Conservation (phyloP, 2,329 filamentous ascomycete species). For the Pseudonectria buxi region DNA sequence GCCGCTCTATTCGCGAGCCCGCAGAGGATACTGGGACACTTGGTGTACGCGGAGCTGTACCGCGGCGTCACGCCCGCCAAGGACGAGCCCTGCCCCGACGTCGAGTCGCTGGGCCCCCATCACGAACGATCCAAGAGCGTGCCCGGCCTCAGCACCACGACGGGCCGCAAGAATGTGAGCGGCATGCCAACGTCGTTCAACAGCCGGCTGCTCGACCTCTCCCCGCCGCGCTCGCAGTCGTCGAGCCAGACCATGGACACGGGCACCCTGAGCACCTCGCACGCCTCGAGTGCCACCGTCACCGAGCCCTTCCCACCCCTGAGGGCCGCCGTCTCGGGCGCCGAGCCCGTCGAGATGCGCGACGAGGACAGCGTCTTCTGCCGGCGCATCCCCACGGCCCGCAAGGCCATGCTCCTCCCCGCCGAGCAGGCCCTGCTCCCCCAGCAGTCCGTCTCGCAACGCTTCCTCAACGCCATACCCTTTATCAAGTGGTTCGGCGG, state of each 20-base stretch:
- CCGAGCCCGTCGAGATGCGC: constrained; percentile 24
- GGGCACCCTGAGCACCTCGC: constrained; percentile 40
- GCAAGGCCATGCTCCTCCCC: constrained; percentile 57
- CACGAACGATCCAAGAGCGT: constrained; percentile 30
- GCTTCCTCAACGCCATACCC: constrained; percentile 58
- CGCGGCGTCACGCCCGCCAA: constrained; percentile 55
- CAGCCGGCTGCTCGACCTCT: constrained; percentile 33
- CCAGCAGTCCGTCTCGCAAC: constrained; percentile 58
- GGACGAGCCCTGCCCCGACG: constrained; percentile 56
- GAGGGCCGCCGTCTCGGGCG: constrained; percentile 13
- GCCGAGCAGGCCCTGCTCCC: constrained; percentile 65
- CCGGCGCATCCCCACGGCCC: constrained; percentile 60
- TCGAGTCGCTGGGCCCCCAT: constrained; percentile 31
- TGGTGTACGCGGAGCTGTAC: constrained; percentile 67
- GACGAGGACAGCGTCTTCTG: constrained; percentile 42
- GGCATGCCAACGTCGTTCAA: constrained; percentile 30
- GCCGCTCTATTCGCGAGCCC: constrained; percentile 64
- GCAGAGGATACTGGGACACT: constrained; percentile 62
- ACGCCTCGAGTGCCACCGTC: constrained; percentile 40
- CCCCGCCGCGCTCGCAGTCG: constrained; percentile 38
- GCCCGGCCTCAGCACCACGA: constrained; percentile 22
- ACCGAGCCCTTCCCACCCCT: constrained; percentile 24
- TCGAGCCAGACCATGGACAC: constrained; percentile 55
- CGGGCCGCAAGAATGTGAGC: constrained; percentile 22
- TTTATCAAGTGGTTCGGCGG: constrained; percentile 66